Evolutionary conservation across 768 basidiomycete genomes (phyloP), one percentile per base, ranked within the genome.

Genomic region (Boletus speciosus): DNA sequence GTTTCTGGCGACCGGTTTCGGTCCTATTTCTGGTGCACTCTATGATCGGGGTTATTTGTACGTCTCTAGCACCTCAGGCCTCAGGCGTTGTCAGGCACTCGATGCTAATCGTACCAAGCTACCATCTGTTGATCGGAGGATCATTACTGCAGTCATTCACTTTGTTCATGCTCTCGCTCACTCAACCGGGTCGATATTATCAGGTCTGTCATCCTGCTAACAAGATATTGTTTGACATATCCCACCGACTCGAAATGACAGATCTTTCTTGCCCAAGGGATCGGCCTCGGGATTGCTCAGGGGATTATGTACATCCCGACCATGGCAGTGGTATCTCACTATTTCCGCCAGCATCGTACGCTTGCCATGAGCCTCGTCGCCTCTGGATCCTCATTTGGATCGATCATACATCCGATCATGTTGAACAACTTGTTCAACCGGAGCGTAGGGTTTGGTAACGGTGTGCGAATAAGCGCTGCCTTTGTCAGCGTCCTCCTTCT

Each of bases 41-140:
- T 79, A 77, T 56, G 82, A 83, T 49, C 70, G 70, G n/a, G 82
- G 82, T 50, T 77, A 78, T 66, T 81, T 78, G 76, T 78, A 54
- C 16, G 64, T 56, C 27, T 2, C 5, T 11, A 21, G 4, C 2
- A 31, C 10, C 7, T 46, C n/a, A 1, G 6, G 6, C 7, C 7
- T 46, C n/a, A 1, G 6, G 6, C 7, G 11, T 23, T 15, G 32
- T 36, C 34, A 1, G 38, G 25, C 1, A 7, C 34, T 47, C 11
- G 10, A 46, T 48, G 10, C 48, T 61, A 3, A 61, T 49, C 11
- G 5, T 34, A 25, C 25, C 25, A 58, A 78, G 78, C 57, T 75
- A 78, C 52, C 66, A 72, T 40, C 54, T 81, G 15, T 71, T 81
- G 56, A 74, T 78, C 11, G 69, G 67, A 32, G 81, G 80, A 1